Evolutionary conservation across 805 yeast genomes (phyloP), one percentile per base, ranked within the genome.

Genomic region (Kazachstania viticola): DNA sequence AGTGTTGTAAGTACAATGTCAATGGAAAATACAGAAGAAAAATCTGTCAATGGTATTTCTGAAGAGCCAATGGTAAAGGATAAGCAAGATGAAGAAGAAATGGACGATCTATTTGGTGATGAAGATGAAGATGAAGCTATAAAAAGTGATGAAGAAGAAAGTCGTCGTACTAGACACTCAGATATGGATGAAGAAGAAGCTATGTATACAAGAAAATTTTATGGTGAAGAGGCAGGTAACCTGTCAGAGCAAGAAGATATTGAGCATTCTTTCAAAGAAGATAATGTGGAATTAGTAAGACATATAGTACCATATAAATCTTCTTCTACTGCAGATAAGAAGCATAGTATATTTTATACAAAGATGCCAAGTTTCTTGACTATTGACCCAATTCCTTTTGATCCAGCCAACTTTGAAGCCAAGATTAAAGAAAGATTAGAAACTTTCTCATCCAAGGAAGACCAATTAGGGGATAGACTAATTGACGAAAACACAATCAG

Each of bases 351-450:
- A 44, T 49, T 64, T 51, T 58, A 60, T 39, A 71, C 80, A 31
- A 78, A 80, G 39, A 60, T 87, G 38, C 98, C 98, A 2, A 76
- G 83, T 14, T 88, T 82, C 47, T 59, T 91, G 36, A 74, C 72
- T 33, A 74, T 87, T 21, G 93, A 85, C 38, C 80, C 95, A 2
- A 71, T 73, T 39, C 94, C 95, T 24, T 91, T 88, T 56, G 93
- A 85, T 42, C 83, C 91, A 57, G 73, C 64, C 25, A 59, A 56
- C 16, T 79, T 79, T 49, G 64, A 77, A 38, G 73, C 70, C 37
- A 63, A 58, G 48, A 61, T 50, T 44, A 62, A 51, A 49, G 38
- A 58, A 50, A 41, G 70, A 58, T 41, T 63, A 16, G 29, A 35
- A 6, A 42, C 44, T 17, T 33, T 35, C 4, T 26, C 43, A 1